Evolutionary conservation across 768 basidiomycete species (phyloP).

Genomic region (Boletus rubropictus): DNA sequence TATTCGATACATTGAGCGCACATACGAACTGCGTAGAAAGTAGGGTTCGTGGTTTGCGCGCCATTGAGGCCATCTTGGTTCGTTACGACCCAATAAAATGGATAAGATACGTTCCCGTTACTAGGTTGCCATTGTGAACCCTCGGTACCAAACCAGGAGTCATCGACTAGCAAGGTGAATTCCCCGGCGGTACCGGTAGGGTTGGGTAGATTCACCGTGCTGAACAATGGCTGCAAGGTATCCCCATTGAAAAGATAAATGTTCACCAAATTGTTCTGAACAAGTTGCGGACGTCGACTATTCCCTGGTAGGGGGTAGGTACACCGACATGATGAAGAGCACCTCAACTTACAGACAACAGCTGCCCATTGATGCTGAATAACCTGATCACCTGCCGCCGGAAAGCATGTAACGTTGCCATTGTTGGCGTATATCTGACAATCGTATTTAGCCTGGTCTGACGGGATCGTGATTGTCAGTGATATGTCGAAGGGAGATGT

Average conservation of each 20-base stretch:
- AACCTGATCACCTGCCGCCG: slow-evolving; percentile 47
- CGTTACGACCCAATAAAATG: slow-evolving; percentile 78
- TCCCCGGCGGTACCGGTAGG: slow-evolving; percentile 53
- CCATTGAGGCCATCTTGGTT: slow-evolving; percentile 52
- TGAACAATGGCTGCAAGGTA: slow-evolving; percentile 44
- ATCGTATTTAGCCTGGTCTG: slow-evolving; percentile 36
- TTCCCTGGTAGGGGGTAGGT: slow-evolving; percentile 53
- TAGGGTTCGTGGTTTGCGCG: slow-evolving; percentile 58
- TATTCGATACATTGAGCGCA: slow-evolving; percentile 23
- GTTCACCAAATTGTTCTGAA: slow-evolving; percentile 59
- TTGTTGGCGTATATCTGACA: slow-evolving; percentile 63
- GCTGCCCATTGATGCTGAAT: slow-evolving; percentile 71
- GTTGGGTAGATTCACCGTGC: slow-evolving; percentile 42
- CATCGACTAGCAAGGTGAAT: slow-evolving; percentile 55
- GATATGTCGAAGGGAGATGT: slow-evolving; percentile 5
- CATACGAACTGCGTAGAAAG: slow-evolving; percentile 77
- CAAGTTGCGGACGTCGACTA: slow-evolving; percentile 58
- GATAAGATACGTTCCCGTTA: slow-evolving; percentile 47
- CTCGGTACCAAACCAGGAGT: slow-evolving; percentile 63
- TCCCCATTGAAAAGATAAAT: slow-evolving; percentile 76
- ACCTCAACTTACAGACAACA: slow-evolving; percentile 65
- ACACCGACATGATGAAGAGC: slow-evolving; percentile 6
- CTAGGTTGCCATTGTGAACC: slow-evolving; percentile 45
- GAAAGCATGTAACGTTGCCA: slow-evolving; percentile 73
- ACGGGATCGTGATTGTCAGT: slow-evolving; percentile 9